Evolutionary conservation across 2,329 filamentous ascomycete genomes (phyloP).

Genomic region (Coniochaeta hoffmannii): DNA sequence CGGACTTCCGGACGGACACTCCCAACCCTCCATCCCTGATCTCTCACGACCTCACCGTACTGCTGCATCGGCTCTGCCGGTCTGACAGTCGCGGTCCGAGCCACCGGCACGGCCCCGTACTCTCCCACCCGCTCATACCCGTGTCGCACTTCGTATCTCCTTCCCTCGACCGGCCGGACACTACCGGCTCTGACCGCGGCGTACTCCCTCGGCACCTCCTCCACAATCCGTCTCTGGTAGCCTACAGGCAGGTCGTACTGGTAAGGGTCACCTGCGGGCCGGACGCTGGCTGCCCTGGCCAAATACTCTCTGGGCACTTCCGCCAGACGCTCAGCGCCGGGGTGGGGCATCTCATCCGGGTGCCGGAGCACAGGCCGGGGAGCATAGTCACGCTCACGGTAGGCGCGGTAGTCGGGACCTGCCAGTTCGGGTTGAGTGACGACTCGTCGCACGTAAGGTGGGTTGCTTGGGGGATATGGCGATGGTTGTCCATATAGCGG

Average conservation of each 20-base stretch:
- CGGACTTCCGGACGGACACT: conserved; percentile 50
- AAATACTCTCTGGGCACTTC: conserved; percentile 45
- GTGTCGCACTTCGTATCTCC: not conserved
- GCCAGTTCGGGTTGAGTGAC: conserved; percentile 57
- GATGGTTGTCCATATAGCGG: conserved; percentile 43
- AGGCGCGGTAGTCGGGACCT: conserved; percentile 43
- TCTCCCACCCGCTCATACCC: not conserved
- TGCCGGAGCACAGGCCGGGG: conserved; percentile 36
- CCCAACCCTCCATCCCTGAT: conserved; percentile 26
- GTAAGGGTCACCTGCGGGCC: conserved; percentile 8
- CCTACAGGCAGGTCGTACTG: conserved; percentile 15
- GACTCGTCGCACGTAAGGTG: conserved; percentile 40
- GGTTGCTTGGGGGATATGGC: conserved; percentile 33
- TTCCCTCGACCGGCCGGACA: conserved; percentile 11
- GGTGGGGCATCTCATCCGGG: conserved; percentile 38
- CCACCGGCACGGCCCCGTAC: not conserved
- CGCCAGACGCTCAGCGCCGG: no score
- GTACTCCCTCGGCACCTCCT: conserved; percentile 9
- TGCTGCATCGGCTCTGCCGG: conserved; percentile 19
- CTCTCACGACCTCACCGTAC: conserved; percentile 18
- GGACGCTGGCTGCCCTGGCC: conserved; percentile 17
- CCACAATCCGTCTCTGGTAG: conserved; percentile 13
- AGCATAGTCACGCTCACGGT: conserved; percentile 52
- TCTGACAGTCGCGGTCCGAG: not conserved
- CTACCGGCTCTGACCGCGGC: conserved; percentile 12